Evolutionary conservation across 2,329 filamentous ascomycete genomes (phyloP).

Genomic region (Lasiodiplodia sp.): DNA sequence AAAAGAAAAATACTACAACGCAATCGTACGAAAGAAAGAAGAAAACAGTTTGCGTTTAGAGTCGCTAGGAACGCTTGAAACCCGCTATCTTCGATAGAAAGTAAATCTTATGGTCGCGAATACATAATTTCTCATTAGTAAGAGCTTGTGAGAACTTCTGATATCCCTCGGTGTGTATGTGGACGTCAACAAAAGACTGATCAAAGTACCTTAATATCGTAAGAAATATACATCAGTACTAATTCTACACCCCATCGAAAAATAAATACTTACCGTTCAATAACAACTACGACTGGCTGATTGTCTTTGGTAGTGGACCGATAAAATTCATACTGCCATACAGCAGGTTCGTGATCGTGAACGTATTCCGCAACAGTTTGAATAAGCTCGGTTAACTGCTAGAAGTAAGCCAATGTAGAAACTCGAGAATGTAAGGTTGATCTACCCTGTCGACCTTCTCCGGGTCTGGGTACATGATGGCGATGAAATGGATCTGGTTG

Average conservation of each 20-base stretch:
- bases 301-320: background rate
- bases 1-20: no score
- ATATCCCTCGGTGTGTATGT: no score
- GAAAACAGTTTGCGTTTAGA: no score
- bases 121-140: no score
- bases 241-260: background rate
- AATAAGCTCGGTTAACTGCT: background rate
- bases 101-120: no score
- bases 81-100: background rate
- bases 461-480: background rate
- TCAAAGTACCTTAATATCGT: no score
- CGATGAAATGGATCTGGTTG: background rate
- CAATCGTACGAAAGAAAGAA: no score
- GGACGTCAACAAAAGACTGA: no score
- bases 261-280: background rate
- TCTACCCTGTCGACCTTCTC: background rate
- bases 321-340: background rate
- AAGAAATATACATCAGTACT: no score
- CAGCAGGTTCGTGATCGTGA: background rate
- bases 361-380: background rate
- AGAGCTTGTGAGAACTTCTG: no score
- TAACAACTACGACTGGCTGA: background rate
- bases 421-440: background rate
- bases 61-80: background rate
- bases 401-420: background rate